Evolutionary conservation across 2,329 filamentous ascomycete species (phyloP), one percentile per base, ranked within the genome.

Genomic region (Anisogramma anomala): DNA sequence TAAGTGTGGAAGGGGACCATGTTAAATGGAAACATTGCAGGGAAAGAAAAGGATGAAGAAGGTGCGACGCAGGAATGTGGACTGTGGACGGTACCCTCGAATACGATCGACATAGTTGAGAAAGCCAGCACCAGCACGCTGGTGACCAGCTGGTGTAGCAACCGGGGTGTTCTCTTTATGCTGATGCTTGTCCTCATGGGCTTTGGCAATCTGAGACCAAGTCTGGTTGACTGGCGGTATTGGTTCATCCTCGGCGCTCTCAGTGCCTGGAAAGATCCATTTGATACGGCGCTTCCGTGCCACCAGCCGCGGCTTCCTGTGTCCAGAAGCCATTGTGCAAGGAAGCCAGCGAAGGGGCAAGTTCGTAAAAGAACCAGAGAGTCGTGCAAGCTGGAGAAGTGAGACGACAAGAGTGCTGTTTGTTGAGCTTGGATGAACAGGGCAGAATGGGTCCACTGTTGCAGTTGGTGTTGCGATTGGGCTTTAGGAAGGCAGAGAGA

Each of bases 221-320:
- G 22, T 23, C 9, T 23, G 22, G 9, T 23, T 23, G 22, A 5
- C 22, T 23, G 5, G 22, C 9, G 22, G 22, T 23, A 9, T 5
- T 9, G 6, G 22, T 23, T 6, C 6, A 9, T 23, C n/a, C n/a
- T n/a, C 22, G 22, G 6, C 22, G 6, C 9, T 5, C 22, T 23
- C 22, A 23, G 9, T 23, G 22, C 6, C 6, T 6, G 22, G 6
- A 23, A 23, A 15, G 14, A 8, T 32, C 15, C 15, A 14, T 32
- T 10, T 11, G 13, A 4, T 6, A 6, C 15, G 17, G 15, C 19
- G 22, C 22, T 23, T 34, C 34, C 26, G 44, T 14, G 8, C 15
- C 31, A 47, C 41, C 41, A 47, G 19, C 33, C 44, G 44, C 13
- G 26, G 26, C 13, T 27, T 27, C 26, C 5, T n/a, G 26, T 6